Base-by-base conservation (phyloP, 768 basidiomycete genomes). In the Suillus occidentalis region DNA sequence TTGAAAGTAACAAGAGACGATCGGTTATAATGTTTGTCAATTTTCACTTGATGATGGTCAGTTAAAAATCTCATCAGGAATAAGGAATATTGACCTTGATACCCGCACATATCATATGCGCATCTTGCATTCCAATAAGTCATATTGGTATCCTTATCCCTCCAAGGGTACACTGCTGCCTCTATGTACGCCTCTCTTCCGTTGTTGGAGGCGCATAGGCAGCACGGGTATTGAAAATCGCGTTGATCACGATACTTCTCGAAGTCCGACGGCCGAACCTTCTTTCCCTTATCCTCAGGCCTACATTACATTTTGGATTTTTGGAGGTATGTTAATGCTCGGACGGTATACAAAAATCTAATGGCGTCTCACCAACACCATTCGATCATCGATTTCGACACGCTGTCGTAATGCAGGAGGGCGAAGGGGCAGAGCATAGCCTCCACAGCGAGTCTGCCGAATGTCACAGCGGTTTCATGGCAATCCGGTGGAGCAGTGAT, bases 191-290 rank as follows among this genome's bases (percentile, higher is more conserved):
- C 28, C 12, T 12, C 12, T 47, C 5, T 13, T 47, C 10, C 6
- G 4, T 10, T 22, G 12, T n/a, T 49, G 22, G 22, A 49, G 47
- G 47, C 12, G 6, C 47, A 49, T 22, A 49, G 13, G 22, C 49
- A 50, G 49, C 49, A 50, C 6, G 16, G 1, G 34, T 50, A 58
- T 63, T 60, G 61, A 25, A 62, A 62, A 36, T 34, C 22, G n/a
- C 3, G 4, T 28, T 52, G 7, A 8, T 28, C 3, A 4, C 16
- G 14, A 8, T 52, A 52, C 50, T 52, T 18, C 14, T 52, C 16
- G 1, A 52, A 18, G 25, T 52, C 8, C 3, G 4, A 52, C 0
- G 2, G 50, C 1, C 3, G 14, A 52, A 52, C 16, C 18, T 52
- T 28, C 25, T 52, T 16, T 28, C 50, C 50, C 7, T 52, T 3